Evolutionary conservation across 2,329 filamentous ascomycete genomes (phyloP), one percentile per base, ranked within the genome.

Genomic region (Nakataea oryzae): DNA sequence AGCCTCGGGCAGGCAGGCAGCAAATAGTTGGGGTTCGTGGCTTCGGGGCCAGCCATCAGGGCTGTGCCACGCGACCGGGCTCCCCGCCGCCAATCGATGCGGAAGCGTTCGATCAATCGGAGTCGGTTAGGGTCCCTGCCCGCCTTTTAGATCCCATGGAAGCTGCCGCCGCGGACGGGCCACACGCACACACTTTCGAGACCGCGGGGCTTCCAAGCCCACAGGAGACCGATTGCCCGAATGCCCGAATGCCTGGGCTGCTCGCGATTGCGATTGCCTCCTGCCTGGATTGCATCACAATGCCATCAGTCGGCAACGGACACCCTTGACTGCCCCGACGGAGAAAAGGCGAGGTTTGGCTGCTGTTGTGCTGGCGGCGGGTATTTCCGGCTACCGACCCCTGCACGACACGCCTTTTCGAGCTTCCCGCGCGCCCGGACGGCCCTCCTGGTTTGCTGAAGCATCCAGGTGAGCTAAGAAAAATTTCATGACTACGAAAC

Each of bases 331-430:
- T 17, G 34, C 34, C 11, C 41, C 21, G 24, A n/a, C 21, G 62
- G 63, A 54, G 41, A n/a, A 21, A 1, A 47, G 34, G 21, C 21
- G 14, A 47, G 34, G n/a, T n/a, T 47, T 24, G 41, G 41, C 12
- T 21, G 11, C 58, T 50, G 28, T 13, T 28, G 24, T 56, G 58
- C n/a, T 13, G n/a, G n/a, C n/a, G 30, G 60, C 60, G 60, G 60
- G 60, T 57, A 57, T 61, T 61, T 61, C 60, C 60, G 60, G 60
- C 60, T 57, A 29, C 29, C 26, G 54, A 61, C 34, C 60, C 60
- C 54, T 61, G 60, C 60, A 27, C 41, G 41, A 34, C 29, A 59
- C 58, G 58, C 50, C 5, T 50, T 50, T 50, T 50, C 41, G 41
- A 50, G 21, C 56, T 26, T 56, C 29, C 56, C 60, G 60, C 60